phyloP scores from a whole-genome alignment of 768 basidiomycete genomes.

The Tulasnella sp. region DNA sequence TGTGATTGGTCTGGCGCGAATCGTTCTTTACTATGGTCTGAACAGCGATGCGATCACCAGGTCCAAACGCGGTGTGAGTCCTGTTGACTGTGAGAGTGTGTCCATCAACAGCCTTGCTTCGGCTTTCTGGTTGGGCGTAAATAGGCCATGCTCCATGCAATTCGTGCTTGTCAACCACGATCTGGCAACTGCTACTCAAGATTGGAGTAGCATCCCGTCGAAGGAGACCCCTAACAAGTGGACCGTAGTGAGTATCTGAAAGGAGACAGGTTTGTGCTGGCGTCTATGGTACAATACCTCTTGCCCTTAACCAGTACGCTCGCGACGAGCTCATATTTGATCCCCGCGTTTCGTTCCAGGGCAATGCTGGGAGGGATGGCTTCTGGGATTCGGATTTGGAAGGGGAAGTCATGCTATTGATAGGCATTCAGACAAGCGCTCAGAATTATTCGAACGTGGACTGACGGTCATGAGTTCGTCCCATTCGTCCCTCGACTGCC shows the following conservation, averaged over 20 bases:
- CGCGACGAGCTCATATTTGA: slow-evolving; percentile 84
- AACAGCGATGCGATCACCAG: slow-evolving; percentile 69
- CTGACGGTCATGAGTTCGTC: slow-evolving; percentile 54
- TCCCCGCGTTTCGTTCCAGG: slow-evolving; percentile 69
- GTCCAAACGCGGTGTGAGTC: slow-evolving; percentile 69
- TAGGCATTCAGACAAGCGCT: not conserved
- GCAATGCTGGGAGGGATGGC: slow-evolving; percentile 80
- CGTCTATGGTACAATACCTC: slow-evolving; percentile 39
- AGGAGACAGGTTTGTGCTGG: not conserved
- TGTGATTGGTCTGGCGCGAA: slow-evolving; percentile 50
- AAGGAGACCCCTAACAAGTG: slow-evolving; percentile 63
- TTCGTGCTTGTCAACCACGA: slow-evolving; percentile 89
- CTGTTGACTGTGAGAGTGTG: slow-evolving; percentile 69
- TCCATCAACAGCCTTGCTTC: slow-evolving; percentile 54
- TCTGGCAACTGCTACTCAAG: slow-evolving; percentile 52
- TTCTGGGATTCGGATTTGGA: slow-evolving; percentile 85
- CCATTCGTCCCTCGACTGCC: slow-evolving; percentile 72
- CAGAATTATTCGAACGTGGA: slow-evolving; percentile 8
- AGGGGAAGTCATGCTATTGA: slow-evolving; percentile 72
- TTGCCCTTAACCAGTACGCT: slow-evolving; percentile 80
- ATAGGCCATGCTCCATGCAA: slow-evolving; percentile 90
- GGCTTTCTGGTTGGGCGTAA: slow-evolving; percentile 66
- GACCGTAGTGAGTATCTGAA: not conserved
- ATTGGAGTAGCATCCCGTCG: slow-evolving; percentile 67
- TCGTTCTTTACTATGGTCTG: slow-evolving; percentile 66